A percentile compares a stretch with the other conserved stretches of the same genome.
phyloP scores from a whole-genome alignment of 257 asterid species.

The Solanum lycopersicoides region DNA sequence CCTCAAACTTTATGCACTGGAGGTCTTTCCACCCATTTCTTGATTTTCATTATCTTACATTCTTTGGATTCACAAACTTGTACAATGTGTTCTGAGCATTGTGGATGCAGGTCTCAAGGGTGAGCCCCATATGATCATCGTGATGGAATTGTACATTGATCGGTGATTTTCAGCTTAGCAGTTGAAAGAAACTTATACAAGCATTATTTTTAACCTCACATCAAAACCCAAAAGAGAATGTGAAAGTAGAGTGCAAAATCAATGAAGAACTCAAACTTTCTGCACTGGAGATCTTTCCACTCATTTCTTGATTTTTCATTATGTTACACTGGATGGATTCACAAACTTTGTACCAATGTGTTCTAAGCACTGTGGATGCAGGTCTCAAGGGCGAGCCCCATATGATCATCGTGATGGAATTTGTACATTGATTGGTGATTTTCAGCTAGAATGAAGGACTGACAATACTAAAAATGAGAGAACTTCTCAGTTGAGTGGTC shows the following conservation, averaged over 20 bases:
- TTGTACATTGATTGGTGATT: not conserved
- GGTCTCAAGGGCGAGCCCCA: conserved; percentile 87
- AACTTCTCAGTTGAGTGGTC: not conserved
- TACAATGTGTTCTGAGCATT: not conserved
- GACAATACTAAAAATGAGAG: not conserved
- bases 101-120: conserved; percentile 65
- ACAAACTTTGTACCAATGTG: not conserved
- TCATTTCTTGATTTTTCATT: not conserved
- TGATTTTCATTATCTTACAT: not conserved
- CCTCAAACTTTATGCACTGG: not conserved
- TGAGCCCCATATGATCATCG: conserved; percentile 55
- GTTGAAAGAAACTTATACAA: not conserved
- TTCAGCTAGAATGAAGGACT: not conserved
- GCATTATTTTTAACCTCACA: not conserved
- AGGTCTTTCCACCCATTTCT: not conserved
- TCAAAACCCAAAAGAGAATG: not conserved
- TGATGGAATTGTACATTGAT: not conserved
- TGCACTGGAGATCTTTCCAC: too few relatives aligned
- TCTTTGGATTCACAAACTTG: not conserved
- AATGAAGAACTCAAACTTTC: not conserved
- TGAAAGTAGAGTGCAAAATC: not conserved
- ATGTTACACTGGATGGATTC: not conserved
- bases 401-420: conserved; percentile 15
- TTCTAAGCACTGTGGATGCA: conserved; percentile 17
- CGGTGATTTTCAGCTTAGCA: not conserved